Evolutionary conservation across 2,329 filamentous ascomycete genomes (phyloP).

Genomic region (Lecanicillium sp.): DNA sequence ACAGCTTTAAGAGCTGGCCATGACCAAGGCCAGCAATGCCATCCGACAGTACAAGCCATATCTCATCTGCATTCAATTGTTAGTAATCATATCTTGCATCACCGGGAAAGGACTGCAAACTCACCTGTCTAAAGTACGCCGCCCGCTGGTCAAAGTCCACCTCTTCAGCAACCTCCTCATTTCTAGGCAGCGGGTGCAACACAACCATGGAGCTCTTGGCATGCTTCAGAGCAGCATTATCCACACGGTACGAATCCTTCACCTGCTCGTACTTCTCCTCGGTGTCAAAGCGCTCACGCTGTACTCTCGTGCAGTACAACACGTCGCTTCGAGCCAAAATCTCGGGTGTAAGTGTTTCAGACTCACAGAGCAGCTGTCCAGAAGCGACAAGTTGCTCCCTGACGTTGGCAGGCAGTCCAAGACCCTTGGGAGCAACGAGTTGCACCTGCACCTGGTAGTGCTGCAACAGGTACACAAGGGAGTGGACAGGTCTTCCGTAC

Average conservation of each 20-base stretch:
- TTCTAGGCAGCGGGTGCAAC: slow-evolving; percentile 90
- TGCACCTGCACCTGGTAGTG: slow-evolving; percentile 95
- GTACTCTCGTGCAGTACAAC: slow-evolving; percentile 92
- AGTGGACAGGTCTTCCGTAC: slow-evolving; percentile 92
- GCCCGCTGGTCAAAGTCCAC: slow-evolving; percentile 96
- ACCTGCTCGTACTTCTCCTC: slow-evolving; percentile 73
- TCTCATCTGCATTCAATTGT: slow-evolving; percentile 67
- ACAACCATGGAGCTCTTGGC: slow-evolving; percentile 92
- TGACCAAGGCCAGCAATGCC: slow-evolving; percentile 89
- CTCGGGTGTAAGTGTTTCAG: slow-evolving; percentile 72
- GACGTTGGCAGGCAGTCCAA: slow-evolving; percentile 69
- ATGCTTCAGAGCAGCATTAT: slow-evolving; percentile 81
- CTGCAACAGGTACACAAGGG: slow-evolving; percentile 82
- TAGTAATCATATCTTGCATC: slow-evolving; percentile 5
- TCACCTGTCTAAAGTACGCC: slow-evolving; percentile 98
- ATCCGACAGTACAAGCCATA: slow-evolving; percentile 98
- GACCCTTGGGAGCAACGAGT: slow-evolving; percentile 73
- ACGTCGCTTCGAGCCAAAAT: slow-evolving; percentile 83
- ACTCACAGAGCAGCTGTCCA: slow-evolving; percentile 70
- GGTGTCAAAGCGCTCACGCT: slow-evolving; percentile 91
- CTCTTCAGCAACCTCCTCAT: slow-evolving; percentile 88
- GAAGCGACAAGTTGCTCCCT: slow-evolving; percentile 62
- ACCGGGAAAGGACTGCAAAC: slow-evolving; percentile 23
- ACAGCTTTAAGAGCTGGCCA: slow-evolving; percentile 37
- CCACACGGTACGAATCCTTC: slow-evolving; percentile 81